Conservation (phyloP, 2,329 filamentous ascomycete species). For the Ascochyta koolunga region DNA sequence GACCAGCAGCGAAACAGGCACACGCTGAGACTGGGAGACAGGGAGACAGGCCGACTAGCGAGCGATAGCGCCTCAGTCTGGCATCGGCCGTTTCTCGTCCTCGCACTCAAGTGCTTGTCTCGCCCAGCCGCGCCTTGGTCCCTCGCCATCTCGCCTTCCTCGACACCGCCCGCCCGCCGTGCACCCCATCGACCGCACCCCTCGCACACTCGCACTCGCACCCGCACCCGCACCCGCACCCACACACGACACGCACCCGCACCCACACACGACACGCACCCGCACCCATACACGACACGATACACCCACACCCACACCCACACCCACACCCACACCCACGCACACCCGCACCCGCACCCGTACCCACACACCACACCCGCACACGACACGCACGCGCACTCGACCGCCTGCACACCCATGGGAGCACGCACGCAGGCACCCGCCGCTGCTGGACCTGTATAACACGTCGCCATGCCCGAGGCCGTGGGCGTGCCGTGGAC, state of each 20-base stretch:
- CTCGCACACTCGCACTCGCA: too few relatives aligned
- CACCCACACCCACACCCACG: neutral
- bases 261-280: too few relatives aligned
- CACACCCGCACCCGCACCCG: constrained; percentile 20
- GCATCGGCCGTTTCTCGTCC: neutral
- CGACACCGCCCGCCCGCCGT: constrained; percentile 1
- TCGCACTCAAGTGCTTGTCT: neutral
- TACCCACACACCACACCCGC: constrained; percentile 24
- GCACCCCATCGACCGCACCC: neutral
- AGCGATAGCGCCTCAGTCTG: neutral
- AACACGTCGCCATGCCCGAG: constrained; percentile 38
- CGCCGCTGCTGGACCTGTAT: constrained; percentile 45
- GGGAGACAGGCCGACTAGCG: too few relatives aligned
- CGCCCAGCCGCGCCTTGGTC: neutral
- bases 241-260: too few relatives aligned
- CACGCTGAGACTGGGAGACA: too few relatives aligned
- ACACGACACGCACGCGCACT: constrained; percentile 20
- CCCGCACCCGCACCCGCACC: too few relatives aligned
- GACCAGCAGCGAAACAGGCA: too few relatives aligned
- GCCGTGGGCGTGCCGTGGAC: constrained; percentile 22
- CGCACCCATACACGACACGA: constrained; percentile 1
- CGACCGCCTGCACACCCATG: constrained; percentile 35
- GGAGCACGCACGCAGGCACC: constrained; percentile 27
- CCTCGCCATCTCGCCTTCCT: neutral
- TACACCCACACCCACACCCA: neutral